Conservation (phyloP, 2,329 filamentous ascomycete genomes). For the Ophiognomonia clavigignenti-juglandacearum region DNA sequence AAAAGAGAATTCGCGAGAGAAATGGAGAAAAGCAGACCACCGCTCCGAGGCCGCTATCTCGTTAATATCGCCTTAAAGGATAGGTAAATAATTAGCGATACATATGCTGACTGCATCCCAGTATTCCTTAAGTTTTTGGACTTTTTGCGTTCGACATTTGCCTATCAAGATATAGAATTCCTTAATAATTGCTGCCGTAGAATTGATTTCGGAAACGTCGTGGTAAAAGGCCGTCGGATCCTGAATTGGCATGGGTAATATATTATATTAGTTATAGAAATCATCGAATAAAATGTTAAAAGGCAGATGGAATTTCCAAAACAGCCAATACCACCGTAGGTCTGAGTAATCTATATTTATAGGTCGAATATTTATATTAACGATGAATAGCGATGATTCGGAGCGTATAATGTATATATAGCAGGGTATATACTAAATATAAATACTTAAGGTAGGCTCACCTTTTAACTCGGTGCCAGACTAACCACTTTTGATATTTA, state of each 20-base stretch:
- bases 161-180: neutral
- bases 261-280: constrained; percentile 58
- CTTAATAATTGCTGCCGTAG: constrained; percentile 8
- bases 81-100: neutral
- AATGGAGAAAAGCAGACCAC: too few species aligned
- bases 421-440: too few species aligned
- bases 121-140: neutral
- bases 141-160: neutral
- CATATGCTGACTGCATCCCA: neutral
- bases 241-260: constrained; percentile 49
- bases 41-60: too few species aligned
- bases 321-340: constrained; percentile 38
- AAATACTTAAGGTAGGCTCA: too few species aligned
- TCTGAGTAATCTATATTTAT: neutral
- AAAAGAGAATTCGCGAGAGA: too few species aligned
- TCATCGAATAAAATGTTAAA: constrained; percentile 52
- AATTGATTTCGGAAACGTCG: constrained; percentile 55
- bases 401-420: too few species aligned
- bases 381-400: too few species aligned
- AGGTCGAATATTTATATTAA: too few species aligned
- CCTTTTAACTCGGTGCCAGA: too few species aligned
- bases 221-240: constrained; percentile 58
- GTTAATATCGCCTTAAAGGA: too few species aligned
- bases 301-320: constrained; percentile 61
- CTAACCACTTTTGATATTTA: too few species aligned